Base-by-base conservation (phyloP, 2,329 filamentous ascomycete species). In the Pseudocercospora ulei region DNA sequence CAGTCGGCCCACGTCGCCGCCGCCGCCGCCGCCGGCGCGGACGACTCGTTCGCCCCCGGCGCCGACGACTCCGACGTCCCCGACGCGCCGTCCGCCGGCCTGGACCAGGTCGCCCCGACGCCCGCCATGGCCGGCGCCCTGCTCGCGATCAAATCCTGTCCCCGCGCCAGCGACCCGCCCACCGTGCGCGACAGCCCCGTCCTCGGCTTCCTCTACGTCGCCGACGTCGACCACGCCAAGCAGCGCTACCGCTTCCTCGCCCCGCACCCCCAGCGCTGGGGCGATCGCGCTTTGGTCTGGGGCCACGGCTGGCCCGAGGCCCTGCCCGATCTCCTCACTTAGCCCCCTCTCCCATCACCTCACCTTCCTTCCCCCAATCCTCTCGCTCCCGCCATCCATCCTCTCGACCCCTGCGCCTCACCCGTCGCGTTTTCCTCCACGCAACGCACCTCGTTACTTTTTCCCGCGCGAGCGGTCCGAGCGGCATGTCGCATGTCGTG, bases 181-280 rank as follows among this genome's bases (percentile, higher is more conserved):
- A 72, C 75, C 1, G 78, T 96, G 28, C 74, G 84, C 7, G 80
- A 87, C 51, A 78, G 86, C 5, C 81, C 80, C 39, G 78, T 96
- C 18, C 81, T 92, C 72, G 90, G 90, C 0, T 98, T 93, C 56
- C 73, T 95, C 18, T 95, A 94, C 56, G 82, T 96, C 9, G 80
- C 84, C 1, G 84, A 94, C 46, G 84, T 96, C 3, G 87, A 98
- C 56, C 82, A 84, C 56, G 79, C 81, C 52, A 82, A 82, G 60
- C 77, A 77, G 50, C 82, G 82, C 59, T 69, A 95, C 19, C 81
- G 83, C 56, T 69, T 96, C 12, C 65, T 98, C 42, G 79, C 83
- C 11, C 90, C 90, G 1, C 77, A 94, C 45, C 82, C 82, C 36
- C 86, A 86, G 2, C 72, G 82, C 42, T 70, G 94, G 43, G 85